Evolutionary conservation across 148 eudicot genomes (phyloP).

Genomic region (Silene conica): DNA sequence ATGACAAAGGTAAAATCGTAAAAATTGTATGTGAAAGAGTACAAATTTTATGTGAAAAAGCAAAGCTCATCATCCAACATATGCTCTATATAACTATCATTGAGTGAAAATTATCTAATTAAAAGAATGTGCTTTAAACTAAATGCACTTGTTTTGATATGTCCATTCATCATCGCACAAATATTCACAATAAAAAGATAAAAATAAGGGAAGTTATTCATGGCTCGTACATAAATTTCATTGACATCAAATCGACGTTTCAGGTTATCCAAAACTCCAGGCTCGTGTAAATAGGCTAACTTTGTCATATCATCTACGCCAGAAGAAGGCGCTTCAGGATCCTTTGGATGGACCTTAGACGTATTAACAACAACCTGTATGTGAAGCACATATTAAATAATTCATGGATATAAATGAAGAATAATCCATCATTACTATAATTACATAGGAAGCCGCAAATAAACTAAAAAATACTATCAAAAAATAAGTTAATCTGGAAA

Average conservation of each 20-base stretch:
- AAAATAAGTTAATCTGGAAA: no score
- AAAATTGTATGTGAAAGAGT: no score
- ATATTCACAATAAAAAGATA: conserved; percentile 7
- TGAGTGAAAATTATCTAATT: not conserved
- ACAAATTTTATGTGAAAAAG: no score
- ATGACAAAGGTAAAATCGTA: no score
- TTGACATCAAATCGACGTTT: conserved; percentile 57
- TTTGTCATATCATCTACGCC: conserved; percentile 81
- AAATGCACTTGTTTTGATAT: not conserved
- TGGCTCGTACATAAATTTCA: conserved; percentile 57
- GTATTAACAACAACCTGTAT: conserved; percentile 42
- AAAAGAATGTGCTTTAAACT: not conserved
- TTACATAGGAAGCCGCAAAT: no score
- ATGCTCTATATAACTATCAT: not conserved
- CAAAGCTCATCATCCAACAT: not conserved
- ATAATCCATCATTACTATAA: not conserved
- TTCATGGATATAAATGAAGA: not conserved
- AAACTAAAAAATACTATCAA: no score
- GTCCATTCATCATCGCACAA: not conserved
- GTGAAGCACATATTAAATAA: not conserved
- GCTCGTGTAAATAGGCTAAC: conserved; percentile 73
- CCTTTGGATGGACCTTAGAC: conserved; percentile 50
- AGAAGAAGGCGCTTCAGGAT: conserved; percentile 56
- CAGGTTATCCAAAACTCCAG: conserved; percentile 68
- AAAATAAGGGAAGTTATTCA: not conserved